Evolutionary conservation across 345 rosid species (phyloP).

Genomic region (Gossypium stocksii): DNA sequence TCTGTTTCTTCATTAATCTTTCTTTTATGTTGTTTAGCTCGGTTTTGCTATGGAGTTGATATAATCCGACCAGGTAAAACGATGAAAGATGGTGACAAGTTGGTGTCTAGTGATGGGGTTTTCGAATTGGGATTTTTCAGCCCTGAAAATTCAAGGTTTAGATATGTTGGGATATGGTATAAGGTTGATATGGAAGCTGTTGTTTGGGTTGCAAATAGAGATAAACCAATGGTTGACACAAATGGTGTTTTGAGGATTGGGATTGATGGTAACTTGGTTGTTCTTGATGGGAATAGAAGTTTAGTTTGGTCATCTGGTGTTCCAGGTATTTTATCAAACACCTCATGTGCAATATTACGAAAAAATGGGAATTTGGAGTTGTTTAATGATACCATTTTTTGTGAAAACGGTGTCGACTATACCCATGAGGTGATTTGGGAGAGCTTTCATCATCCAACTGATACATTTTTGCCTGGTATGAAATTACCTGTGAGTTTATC

Average conservation of each 20-base stretch:
- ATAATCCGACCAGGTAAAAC: conserved; percentile 33
- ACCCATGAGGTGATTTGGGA: conserved; percentile 37
- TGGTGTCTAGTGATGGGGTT: conserved; percentile 18
- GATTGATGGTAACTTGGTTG: conserved; percentile 47
- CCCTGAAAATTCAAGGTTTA: conserved; percentile 31
- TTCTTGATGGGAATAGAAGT: conserved; percentile 32
- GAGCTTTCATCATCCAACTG: conserved; percentile 59
- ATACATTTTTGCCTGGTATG: conserved; percentile 58
- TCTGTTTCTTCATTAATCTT: conserved; percentile 19
- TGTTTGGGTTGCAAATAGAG: conserved; percentile 73
- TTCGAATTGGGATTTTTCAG: conserved; percentile 38
- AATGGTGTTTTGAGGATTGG: conserved; percentile 42
- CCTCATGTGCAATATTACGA: conserved; percentile 25
- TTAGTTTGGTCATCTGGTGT: conserved; percentile 45
- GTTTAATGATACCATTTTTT: conserved; percentile 14
- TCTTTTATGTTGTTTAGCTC: conserved; percentile 17
- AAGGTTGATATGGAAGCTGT: conserved; percentile 25
- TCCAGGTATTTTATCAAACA: conserved; percentile 20
- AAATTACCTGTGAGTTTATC: conserved; percentile 35
- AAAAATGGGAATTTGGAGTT: conserved; percentile 37
- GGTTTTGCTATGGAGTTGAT: conserved; percentile 28
- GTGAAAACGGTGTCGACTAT: too few relatives aligned
- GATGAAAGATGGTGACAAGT: conserved; percentile 42
- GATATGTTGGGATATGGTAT: conserved; percentile 72
- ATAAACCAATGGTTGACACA: conserved; percentile 34